Base-by-base conservation (phyloP, 1,284 basidiomycete species). In the Fistulina hepatica region DNA sequence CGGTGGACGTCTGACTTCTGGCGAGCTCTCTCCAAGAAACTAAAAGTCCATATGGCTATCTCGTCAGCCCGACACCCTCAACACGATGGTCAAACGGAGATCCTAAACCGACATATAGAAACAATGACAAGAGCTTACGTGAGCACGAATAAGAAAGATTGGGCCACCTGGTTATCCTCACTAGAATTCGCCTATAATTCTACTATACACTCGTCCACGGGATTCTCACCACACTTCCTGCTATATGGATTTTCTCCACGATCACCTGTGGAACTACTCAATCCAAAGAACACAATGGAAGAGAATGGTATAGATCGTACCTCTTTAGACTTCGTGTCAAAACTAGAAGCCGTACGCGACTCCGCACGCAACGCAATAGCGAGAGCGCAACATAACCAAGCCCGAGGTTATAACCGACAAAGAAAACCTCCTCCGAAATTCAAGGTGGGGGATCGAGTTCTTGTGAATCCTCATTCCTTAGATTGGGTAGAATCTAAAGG, bases 1-100 rank as follows among this genome's bases (percentile, higher is more conserved):
- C 44, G 49, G 11, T 61, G 55, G 47, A 43, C 46, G 9, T 41
- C 43, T 1, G 16, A 34, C 10, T 58, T 56, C 34, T 57, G 52
- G 55, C 44, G 43, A 20, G 43, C 36, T 6, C 37, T 58, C 8
- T 30, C 44, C 3, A 22, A 40, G 6, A 24, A 15, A 6, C 27
- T 39, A 10, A 30, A 33, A 7, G 25, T 33, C 4, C 31, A 50
- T 8, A 46, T 51, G 34, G 24, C 42, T 2, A 41, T 60, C 3
- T 55, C 58, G 6, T 54, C 57, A 0, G 40, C 52, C 1, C 48
- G 47, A 33, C 56, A 58, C 34, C 55, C 58, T 37, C 47, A 52
- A n/a, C n/a, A n/a, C n/a, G 53, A 60, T 44, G 58, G 59, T 2
- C 56, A 61, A 28, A 60, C 52, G 6, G 57, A 62, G 36, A 47